Base-by-base conservation (phyloP, 176 grass and related monocot species). In the Pontederia paniculata region DNA sequence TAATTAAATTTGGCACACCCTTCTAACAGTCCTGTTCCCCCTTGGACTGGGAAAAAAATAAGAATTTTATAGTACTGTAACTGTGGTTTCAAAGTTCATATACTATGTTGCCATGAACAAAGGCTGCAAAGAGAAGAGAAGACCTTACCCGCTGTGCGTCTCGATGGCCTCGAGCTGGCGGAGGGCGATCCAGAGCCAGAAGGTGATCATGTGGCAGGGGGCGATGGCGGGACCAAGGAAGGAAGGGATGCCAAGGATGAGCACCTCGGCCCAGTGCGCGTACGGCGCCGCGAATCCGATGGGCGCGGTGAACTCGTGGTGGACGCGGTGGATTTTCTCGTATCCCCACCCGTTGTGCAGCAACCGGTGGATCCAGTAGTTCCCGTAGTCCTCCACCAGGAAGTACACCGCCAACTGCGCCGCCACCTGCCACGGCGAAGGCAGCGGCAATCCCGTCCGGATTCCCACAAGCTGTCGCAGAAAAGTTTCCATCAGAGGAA, bases 81-180 rank as follows among this genome's bases (percentile, higher is more conserved):
- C 0, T 5, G 28, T 3, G 28, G 28, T 37, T 37, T 37, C 7
- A 1, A 31, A 31, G 25, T 31, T 31, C 2, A 31, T 31, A 31
- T 1, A 31, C 5, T 31, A 5, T 31, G 25, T 5, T 37, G 28
- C 1, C 28, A 37, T 37, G 28, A 37, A 31, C 5, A 1, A 1
- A 5, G 1, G 5, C 25, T 31, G 25, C 5, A 31, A 31, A 31
- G 25, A 31, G 5, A 37, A 37, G 28, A 37, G 7, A 0, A 57
- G 59, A 37, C 28, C 78, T 65, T 78, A 94, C 88, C 88, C 88
- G 10, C 77, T 81, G 69, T 94, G 88, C 8, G 80, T 94, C 10
- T 94, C 88, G 1, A 88, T 88, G 17, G 83, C 88, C 71, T 94
- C 88, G 48, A 83, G 65, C 74, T 94, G 88, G 63, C 88, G 88